Base-by-base conservation (phyloP, 176 grass and related monocot species). In the Triticum timopheevii region DNA sequence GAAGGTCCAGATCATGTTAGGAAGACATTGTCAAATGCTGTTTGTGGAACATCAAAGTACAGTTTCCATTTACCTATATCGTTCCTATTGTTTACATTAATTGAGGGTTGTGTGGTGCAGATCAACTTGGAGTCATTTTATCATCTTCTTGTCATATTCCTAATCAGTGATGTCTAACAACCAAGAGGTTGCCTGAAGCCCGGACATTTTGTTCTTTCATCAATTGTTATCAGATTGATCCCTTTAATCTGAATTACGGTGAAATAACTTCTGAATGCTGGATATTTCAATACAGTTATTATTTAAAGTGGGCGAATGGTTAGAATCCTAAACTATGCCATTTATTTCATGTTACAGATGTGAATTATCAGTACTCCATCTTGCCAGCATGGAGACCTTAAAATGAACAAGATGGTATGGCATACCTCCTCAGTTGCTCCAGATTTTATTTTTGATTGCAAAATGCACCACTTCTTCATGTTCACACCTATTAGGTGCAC, bases 381-480 rank as follows among this genome's bases (percentile, higher is more conserved):
- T 79, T 79, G 13, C 33, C 20, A 73, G 24, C 72, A 16, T n/a
- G 65, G 79, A 72, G 25, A 76, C 52, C 35, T 73, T 66, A 86
- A 72, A 52, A 77, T 83, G 35, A 58, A 25, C 62, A 50, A 70
- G 69, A 85, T 77, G 67, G 24, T 84, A 10, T 54, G 56, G 13
- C 76, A 44, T 89, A 96, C 96, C 92, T 98, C 92, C 19, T 95
- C 92, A 44, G 87, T 94, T 81, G 92, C 96, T 88, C 96, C 96
- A 85, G 96, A 98, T 82, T 92, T 98, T 88, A 98, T 98, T 92
- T 87, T 98, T 23, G 96, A 98, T 68, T 98, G 96, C 83, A 98
- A 40, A 88, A 98, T 98, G 84, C 96, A 98, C 96, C 96, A 91
- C 90, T 96, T 98, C 88, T 93, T 96, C 90, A 98, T 94, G 86